Base-by-base conservation (phyloP, 352 stramenopile genomes). In the Phytophthora fragariaefolia region DNA sequence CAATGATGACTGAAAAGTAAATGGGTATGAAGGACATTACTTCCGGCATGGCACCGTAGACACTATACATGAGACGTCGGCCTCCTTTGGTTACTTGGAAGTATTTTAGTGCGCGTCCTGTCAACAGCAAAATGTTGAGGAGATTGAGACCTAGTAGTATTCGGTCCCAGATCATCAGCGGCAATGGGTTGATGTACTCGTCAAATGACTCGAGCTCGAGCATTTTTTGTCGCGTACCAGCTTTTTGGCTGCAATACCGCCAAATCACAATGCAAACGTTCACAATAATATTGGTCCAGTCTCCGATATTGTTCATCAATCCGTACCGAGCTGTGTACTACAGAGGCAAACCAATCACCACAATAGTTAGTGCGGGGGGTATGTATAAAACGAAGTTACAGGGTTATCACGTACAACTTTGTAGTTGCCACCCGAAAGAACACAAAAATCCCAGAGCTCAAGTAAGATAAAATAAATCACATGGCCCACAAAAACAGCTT, bases 1-100 rank as follows among this genome's bases (percentile, higher is more conserved):
- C 82, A 20, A 89, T 71, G 58, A 88, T 84, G 23, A 89, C 73
- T 0, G 80, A 69, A 15, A 81, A 70, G 51, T 91, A 91, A 40
- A 91, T 91, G 22, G 82, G 82, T 3, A 91, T 61, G 66, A 91
- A 91, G 17, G 78, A 88, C 42, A 88, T 65, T 18, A 91, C 75
- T 53, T 91, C 80, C 27, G 82, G 82, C 82, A 91, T 91, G n/a
- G 82, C 80, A 10, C 80, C 80, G 53, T 91, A 91, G 3, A 91
- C 80, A 54, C 82, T 91, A 17, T 72, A 61, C 82, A 91, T 91
- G 15, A 91, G 72, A 3, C 80, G 76, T 1, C 77, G 74, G 2
- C 82, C 82, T 6, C 82, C 82, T 56, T 83, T 88, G 0, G 80
- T 91, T 38, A 91, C 73, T 51, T 91, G 82, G 69, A 91, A 91